Evolutionary conservation across 2,329 filamentous ascomycete species (phyloP).

Genomic region (Helotiales sp.): DNA sequence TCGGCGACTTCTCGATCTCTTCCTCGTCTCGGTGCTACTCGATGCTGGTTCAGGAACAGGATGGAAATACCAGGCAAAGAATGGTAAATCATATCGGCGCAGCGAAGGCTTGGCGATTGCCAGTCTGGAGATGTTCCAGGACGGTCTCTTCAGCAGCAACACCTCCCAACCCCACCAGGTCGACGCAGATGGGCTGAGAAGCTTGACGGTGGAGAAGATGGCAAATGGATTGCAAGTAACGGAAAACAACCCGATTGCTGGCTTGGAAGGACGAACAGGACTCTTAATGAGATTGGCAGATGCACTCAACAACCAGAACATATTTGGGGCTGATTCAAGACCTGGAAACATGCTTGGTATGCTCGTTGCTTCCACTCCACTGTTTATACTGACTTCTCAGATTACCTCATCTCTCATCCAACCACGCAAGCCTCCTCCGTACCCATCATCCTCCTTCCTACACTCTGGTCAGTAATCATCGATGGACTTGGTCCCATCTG

Average conservation of each 20-base stretch:
- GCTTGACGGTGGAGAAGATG: constrained; percentile 71
- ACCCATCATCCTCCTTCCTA: constrained; percentile 82
- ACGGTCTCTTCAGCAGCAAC: constrained; percentile 84
- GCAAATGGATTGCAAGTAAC: constrained; percentile 83
- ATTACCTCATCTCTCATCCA: constrained; percentile 90
- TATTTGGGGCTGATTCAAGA: constrained; percentile 80
- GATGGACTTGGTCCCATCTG: constrained; percentile 84
- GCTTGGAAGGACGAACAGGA: constrained; percentile 79
- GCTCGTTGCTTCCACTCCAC: constrained; percentile 25
- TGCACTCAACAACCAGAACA: constrained; percentile 76
- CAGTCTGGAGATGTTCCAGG: constrained; percentile 88
- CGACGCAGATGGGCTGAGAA: constrained; percentile 77
- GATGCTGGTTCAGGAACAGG: constrained; percentile 86
- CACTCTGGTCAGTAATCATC: constrained; percentile 89
- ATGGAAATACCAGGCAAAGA: constrained; percentile 91
- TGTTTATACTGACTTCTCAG: constrained; percentile 45
- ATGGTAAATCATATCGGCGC: constrained; percentile 77
- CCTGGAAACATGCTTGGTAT: constrained; percentile 93
- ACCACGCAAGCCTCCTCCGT: constrained; percentile 86
- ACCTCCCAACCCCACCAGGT: constrained; percentile 82
- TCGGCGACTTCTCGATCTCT: constrained; percentile 74
- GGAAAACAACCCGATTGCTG: constrained; percentile 77
- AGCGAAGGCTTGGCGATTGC: constrained; percentile 85
- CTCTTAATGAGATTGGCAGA: constrained; percentile 74
- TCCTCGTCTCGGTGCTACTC: constrained; percentile 77